Base-by-base conservation (phyloP, 2,329 filamentous ascomycete genomes). In the Alternaria sp. region DNA sequence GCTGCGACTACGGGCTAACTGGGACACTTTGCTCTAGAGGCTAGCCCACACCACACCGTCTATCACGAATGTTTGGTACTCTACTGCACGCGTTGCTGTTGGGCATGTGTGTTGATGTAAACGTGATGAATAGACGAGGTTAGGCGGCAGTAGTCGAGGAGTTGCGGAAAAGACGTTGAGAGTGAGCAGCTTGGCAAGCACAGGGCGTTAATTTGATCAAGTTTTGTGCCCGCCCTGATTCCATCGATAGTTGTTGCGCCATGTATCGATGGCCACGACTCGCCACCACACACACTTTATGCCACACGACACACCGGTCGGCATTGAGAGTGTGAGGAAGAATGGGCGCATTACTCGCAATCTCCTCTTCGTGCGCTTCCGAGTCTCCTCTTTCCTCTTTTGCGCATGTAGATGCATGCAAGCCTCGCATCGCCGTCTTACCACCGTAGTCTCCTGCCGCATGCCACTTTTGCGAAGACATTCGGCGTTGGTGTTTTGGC, bases 21-120 rank as follows among this genome's bases (percentile, higher is more conserved):
- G 44, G 51, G 31, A 29, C 39, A 29, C 31, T 24, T 31, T 24
- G 33, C 41, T 46, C 34, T 33, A 17, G 17, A 17, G 17, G 17
- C 17, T 17, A 36, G 31, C 37, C 51, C 41, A 39, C 21, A 46
- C 34, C 17, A 46, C 41, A 57, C 54, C 51, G 50, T 54, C 51
- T 54, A 58, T 58, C 56, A 26, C 41, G 44, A 31, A 24, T 55
- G 42, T 58, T 50, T 55, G 56, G 56, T 58, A 58, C 56, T 58
- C 56, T 58, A 58, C 55, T 50, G 55, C 55, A 54, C 53, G 21
- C 26, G 14, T 46, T 54, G 13, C 51, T 36, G 40, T 26, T 34
- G 33, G 41, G 42, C 26, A 26, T n/a, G 26, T 33, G 34, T 23
- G 17, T 53, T 52, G 54, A 57, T 40, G 54, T 46, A 57, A 57